These are phyloP conservation scores for Colletotrichum cuscutae DNA, from an alignment of 2,329 filamentous ascomycete genomes.

Conservation along the genomic window DNA sequence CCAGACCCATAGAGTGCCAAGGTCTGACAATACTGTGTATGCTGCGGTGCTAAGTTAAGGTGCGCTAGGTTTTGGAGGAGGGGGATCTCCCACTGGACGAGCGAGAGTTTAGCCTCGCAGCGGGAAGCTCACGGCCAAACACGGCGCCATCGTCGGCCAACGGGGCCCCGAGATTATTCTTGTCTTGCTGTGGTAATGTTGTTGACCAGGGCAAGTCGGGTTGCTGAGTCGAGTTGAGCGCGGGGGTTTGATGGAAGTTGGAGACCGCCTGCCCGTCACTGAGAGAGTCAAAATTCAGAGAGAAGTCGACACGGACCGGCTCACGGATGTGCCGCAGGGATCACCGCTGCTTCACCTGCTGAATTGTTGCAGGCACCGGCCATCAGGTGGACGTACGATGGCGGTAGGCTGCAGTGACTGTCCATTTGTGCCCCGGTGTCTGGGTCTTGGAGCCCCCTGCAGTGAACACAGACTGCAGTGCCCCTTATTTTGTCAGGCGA, in stretches of 20 bases:
- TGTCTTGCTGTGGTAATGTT: neutral
- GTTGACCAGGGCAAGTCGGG: neutral
- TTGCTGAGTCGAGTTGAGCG: constrained; percentile 11
- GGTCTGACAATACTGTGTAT: neutral
- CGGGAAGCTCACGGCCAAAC: constrained; percentile 18
- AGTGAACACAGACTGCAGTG: neutral
- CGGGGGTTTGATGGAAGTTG: neutral
- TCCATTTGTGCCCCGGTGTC: constrained; percentile 8
- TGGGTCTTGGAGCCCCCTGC: neutral
- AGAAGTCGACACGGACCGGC: neutral
- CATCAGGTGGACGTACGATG: neutral
- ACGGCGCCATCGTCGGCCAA: constrained; percentile 11
- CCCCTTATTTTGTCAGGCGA: constrained; percentile 8
- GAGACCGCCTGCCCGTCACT: neutral
- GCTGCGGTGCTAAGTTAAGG: neutral
- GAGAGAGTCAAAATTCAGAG: neutral
- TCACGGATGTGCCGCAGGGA: constrained; percentile 19
- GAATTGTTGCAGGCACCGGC: neutral
- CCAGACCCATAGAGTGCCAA: neutral
- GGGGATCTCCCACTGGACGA: constrained; percentile 24
- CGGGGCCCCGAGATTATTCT: constrained; percentile 8
- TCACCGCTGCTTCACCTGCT: constrained; percentile 1
- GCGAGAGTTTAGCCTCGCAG: constrained; percentile 29
- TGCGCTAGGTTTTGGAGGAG: neutral
- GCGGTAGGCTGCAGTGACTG: constrained; percentile 1